Percentiles rank a stretch among this genome's conserved stretches.
These are phyloP conservation scores for Bonia amplexicaulis DNA, from an alignment of 176 grass and related monocot species.

Conservation along the genomic window DNA sequence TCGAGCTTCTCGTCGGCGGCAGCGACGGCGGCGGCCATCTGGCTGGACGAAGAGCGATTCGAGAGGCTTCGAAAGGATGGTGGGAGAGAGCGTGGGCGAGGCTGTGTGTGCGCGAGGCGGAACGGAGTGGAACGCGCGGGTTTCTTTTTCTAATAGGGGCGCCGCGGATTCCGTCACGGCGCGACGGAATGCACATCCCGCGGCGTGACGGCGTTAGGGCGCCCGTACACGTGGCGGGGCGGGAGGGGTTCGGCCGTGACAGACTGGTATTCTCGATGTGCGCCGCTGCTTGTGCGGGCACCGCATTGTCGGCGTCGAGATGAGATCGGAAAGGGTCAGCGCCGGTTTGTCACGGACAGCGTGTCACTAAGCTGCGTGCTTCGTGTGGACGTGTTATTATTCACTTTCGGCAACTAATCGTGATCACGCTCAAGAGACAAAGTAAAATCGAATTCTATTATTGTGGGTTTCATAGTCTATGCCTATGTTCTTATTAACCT, in stretches of 20 bases:
- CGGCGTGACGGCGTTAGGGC: not conserved
- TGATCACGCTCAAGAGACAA: not conserved
- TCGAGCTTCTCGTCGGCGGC: conserved; percentile 56
- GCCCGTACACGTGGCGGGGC: not conserved
- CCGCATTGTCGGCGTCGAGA: not conserved
- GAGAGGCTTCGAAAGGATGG: conserved; percentile 39
- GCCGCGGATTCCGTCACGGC: not conserved
- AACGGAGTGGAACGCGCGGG: not conserved
- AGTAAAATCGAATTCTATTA: not conserved
- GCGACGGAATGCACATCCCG: conserved; percentile 8
- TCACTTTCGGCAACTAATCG: not conserved
- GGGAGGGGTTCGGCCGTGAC: not conserved
- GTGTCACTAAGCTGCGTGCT: not conserved
- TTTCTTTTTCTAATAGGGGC: conserved; percentile 20
- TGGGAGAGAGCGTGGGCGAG: conserved; percentile 27
- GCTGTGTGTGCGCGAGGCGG: not conserved
- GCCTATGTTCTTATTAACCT: not conserved
- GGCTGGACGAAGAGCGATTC: conserved; percentile 3
- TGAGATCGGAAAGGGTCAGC: not conserved
- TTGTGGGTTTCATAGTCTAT: not conserved
- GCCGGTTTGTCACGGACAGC: not conserved
- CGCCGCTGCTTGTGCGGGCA: not conserved
- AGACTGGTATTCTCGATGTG: not conserved
- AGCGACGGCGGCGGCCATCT: conserved; percentile 38
- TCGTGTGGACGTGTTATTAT: not conserved